A percentile compares a stretch with the other conserved stretches of the same genome.
phyloP scores from a whole-genome alignment of 2,329 filamentous ascomycete species.

The Albifimbria verrucaria region DNA sequence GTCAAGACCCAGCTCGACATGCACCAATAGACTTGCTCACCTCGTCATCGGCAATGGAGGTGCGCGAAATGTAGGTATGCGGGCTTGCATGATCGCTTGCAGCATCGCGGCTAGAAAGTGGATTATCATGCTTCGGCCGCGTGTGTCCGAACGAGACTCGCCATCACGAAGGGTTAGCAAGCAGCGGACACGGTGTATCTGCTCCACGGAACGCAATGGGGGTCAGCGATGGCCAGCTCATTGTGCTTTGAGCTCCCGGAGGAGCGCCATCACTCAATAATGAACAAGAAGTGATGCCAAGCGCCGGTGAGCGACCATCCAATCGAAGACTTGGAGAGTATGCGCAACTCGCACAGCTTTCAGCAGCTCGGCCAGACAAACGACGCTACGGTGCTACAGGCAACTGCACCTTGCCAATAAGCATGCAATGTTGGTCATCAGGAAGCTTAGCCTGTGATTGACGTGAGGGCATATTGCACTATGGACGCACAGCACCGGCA shows the following conservation, averaged over 20 bases:
- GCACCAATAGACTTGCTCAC: neutral
- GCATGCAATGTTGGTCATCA: neutral
- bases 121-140: neutral
- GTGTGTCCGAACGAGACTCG: neutral
- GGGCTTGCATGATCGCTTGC: neutral
- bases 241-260: too few relatives aligned
- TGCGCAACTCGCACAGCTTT: too few relatives aligned
- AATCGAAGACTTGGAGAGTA: too few relatives aligned
- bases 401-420: neutral
- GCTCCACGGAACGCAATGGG: too few relatives aligned
- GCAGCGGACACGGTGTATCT: neutral
- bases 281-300: too few relatives aligned
- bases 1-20: neutral
- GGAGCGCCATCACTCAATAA: too few relatives aligned
- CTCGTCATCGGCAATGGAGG: neutral
- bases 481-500: neutral
- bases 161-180: too few relatives aligned
- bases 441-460: neutral
- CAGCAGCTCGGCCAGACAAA: neutral
- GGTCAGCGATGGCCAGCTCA: too few relatives aligned
- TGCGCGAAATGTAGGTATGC: neutral
- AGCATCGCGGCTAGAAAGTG: neutral
- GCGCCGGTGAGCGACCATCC: too few relatives aligned
- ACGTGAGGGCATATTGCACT: neutral
- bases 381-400: neutral